A percentile compares a stretch with the other conserved stretches of the same genome.
phyloP scores from a whole-genome alignment of 2,329 filamentous ascomycete species.

The Venturia aucupariae region DNA sequence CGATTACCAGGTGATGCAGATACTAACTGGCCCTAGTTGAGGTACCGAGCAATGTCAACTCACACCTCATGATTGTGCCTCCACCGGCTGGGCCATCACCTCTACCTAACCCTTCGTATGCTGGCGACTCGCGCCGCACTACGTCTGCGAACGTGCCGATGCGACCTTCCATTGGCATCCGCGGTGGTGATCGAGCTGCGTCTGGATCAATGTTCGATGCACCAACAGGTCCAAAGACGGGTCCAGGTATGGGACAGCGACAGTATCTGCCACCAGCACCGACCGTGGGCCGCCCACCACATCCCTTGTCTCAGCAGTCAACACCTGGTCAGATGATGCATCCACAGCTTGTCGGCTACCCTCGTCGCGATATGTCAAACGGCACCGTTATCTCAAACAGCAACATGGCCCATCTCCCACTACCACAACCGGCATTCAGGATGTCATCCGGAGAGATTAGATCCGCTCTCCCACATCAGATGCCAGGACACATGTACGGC shows the following conservation, averaged over 20 bases:
- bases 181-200: neutral
- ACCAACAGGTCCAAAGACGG: neutral
- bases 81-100: neutral
- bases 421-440: neutral
- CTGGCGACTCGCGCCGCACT: neutral
- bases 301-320: neutral
- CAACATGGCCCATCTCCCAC: neutral
- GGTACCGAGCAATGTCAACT: neutral
- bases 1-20: neutral
- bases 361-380: neutral
- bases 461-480: neutral
- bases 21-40: neutral
- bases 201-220: neutral
- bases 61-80: neutral
- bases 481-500: neutral
- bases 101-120: neutral
- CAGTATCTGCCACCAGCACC: constrained; percentile 1
- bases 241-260: neutral
- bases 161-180: neutral
- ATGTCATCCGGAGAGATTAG: neutral
- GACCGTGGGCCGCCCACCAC: neutral
- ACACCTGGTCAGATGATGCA: constrained; percentile 3
- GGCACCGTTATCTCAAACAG: neutral
- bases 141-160: neutral
- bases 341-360: neutral